Evolutionary conservation across 164 flowering plant genomes (phyloP), one percentile per base, ranked within the genome.

Genomic region (Magnolia sinica): DNA sequence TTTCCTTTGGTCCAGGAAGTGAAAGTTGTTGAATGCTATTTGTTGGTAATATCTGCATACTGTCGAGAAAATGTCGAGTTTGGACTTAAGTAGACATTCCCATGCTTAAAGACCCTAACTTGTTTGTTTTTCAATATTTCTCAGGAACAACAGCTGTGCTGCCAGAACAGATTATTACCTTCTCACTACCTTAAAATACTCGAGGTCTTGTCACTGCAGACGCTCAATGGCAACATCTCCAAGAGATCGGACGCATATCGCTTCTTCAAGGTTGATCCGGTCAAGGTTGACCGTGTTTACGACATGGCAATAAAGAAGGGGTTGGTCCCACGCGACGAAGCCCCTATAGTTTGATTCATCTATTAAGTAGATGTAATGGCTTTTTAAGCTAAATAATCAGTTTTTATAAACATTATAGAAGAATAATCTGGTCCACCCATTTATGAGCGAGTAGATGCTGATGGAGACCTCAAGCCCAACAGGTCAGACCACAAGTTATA

Each of bases 251-350:
- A 95, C 74, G 99, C 97, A 0, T 82, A 93, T 81, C 72, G 79
- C 49, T 80, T 89, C 74, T 92, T 95, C 81, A 87, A 89, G 74
- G 92, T 90, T 18, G 96, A 93, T 10, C 83, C 95, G 6, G 76
- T 71, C 81, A 95, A 93, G 83, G 88, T 95, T 23, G 99, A 92
- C 79, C 86, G 81, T 78, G 92, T 95, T 1, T 93, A 95, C 71
- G 98, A 95, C 66, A 87, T 92, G 92, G 87, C 90, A 76, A 81
- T 88, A 55, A 85, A 82, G 68, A 95, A 91, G 85, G 94, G 93
- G 10, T 90, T 73, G 83, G 86, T 73, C 83, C 79, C 72, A 77
- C 82, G 22, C 83, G 83, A 85, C 75, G 76, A 69, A 10, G 37
- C 37, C 29, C 74, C 58, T 19, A 55, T 64, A 7, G 64, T 10